Evolutionary conservation across 176 grass and related monocot species (phyloP), one percentile per base, ranked within the genome.

Genomic region (Dactylis glomerata): DNA sequence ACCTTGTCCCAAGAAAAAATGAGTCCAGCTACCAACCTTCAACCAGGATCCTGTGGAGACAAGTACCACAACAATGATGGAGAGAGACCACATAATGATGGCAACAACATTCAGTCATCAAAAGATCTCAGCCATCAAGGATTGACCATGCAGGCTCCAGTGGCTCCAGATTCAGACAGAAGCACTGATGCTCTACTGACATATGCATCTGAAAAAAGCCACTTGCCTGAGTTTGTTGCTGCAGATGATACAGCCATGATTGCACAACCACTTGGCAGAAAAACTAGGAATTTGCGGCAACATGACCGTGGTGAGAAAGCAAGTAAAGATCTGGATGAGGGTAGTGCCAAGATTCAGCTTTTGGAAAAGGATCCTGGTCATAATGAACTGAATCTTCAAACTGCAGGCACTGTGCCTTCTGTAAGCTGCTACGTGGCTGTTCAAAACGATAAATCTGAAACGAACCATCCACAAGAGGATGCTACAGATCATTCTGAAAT

Each of bases 311-410:
- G 54, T 37, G 41, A 81, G 40, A 63, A 74, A 84, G 52, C 26
- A 67, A 80, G 26, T 84, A 73, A 78, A 90, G 54, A 56, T 86
- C 32, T 73, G 34, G 79, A 73, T 55, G 44, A 54, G 63, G 64
- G 24, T 30, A 56, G 63, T 86, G 26, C 41, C 31, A 78, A 22
- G 41, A 73, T 73, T 79, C 34, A n/a, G 55, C 22, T 72, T 70
- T 12, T 85, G 38, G 62, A 59, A 82, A 82, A 70, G 31, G 50
- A 52, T 68, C 68, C 41, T 27, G 36, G 5, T 80, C 76, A 56
- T 80, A 58, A 73, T 37, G 75, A 65, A 23, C 15, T 28, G 15
- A 84, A 34, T 67, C 24, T 51, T 12, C 42, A 52, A 55, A 16
- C 81, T 73, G 62, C 62, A 62, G 47, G 54, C 5, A 8, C 17